Percentiles rank a stretch among this genome's conserved stretches.
Evolutionary conservation across 306 rosid genomes (phyloP).

Genomic region (Citrullus colocynthis): DNA sequence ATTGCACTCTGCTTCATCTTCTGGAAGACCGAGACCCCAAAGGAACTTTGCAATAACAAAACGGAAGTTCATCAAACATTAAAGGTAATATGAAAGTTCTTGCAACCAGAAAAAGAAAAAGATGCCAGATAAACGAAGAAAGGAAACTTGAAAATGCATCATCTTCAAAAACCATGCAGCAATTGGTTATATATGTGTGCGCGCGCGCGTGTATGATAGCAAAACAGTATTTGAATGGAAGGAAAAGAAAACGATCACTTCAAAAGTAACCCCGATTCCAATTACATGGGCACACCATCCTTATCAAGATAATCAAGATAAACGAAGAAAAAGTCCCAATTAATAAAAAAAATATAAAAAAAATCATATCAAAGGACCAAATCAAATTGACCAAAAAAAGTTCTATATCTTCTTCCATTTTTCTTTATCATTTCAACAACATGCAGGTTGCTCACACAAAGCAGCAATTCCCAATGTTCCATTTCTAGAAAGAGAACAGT

Average conservation of each 20-base stretch:
- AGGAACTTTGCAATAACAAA: constrained; percentile 36
- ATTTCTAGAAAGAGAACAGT: not conserved
- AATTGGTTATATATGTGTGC: not conserved
- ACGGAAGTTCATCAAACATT: not conserved
- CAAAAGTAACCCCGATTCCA: not conserved
- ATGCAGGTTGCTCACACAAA: not conserved
- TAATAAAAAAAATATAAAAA: no score
- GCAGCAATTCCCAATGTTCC: not conserved
- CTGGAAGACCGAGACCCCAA: constrained; percentile 73
- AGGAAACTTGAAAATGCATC: not conserved
- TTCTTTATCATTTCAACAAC: not conserved
- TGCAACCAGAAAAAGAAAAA: not conserved
- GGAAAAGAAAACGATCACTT: not conserved
- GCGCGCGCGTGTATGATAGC: no score
- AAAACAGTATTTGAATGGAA: not conserved
- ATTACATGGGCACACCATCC: not conserved
- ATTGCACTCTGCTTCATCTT: constrained; percentile 58
- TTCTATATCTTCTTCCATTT: not conserved
- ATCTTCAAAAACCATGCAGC: not conserved
- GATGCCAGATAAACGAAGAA: not conserved
- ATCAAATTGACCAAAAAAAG: not conserved
- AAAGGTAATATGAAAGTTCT: not conserved
- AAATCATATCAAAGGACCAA: not conserved
- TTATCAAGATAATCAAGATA: not conserved
- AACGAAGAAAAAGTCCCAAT: not conserved